Percentiles rank a stretch among this genome's conserved stretches.
phyloP scores from a whole-genome alignment of 371 early-diverging fungal genomes.

The Lichtheimia ramosa region DNA sequence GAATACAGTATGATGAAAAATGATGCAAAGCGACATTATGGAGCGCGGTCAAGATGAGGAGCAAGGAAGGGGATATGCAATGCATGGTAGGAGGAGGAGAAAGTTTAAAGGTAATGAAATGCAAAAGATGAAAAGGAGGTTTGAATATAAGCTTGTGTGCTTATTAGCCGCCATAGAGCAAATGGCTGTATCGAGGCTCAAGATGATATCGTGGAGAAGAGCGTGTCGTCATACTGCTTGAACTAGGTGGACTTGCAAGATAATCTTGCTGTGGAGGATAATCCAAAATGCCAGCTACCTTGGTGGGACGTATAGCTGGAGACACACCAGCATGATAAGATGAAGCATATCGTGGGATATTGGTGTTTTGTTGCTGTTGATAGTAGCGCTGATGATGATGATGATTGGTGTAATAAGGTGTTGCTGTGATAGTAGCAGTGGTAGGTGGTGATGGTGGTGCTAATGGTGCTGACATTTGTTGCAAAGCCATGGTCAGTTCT shows the following conservation, averaged over 20 bases:
- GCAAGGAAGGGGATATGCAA: too few species aligned
- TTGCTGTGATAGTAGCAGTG: too few species aligned
- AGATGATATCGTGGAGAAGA: too few species aligned
- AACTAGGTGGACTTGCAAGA: neutral
- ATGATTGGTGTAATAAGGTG: neutral
- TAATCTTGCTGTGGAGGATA: neutral
- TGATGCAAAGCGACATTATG: too few species aligned
- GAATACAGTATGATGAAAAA: too few species aligned
- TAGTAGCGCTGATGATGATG: neutral
- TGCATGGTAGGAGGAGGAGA: too few species aligned
- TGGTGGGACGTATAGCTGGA: neutral
- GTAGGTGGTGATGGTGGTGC: neutral
- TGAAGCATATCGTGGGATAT: neutral
- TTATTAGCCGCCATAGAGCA: too few species aligned
- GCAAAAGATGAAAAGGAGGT: too few species aligned
- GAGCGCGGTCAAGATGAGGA: too few species aligned
- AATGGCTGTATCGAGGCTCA: too few species aligned
- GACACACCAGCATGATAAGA: neutral
- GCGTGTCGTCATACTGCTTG: neutral
- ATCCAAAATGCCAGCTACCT: neutral
- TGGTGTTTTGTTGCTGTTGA: neutral
- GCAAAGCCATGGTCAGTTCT: slow-evolving; percentile 14
- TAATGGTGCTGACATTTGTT: neutral
- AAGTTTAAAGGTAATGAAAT: too few species aligned
- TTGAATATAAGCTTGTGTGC: too few species aligned